Conservation (phyloP, 768 basidiomycete species). For the Pleurotus tuber-regium region DNA sequence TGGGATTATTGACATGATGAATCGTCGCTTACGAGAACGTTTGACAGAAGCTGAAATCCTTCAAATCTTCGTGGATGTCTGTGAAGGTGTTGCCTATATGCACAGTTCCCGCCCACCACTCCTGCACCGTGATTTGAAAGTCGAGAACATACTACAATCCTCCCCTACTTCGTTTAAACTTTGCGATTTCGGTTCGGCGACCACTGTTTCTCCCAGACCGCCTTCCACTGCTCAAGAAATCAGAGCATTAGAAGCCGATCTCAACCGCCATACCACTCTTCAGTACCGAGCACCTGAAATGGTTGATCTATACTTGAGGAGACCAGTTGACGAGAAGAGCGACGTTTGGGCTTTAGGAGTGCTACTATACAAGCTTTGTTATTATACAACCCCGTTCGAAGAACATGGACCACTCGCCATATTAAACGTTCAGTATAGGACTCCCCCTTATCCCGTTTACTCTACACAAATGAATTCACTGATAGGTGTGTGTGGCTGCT, state of each 20-base stretch:
- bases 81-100: slow-evolving; percentile 96
- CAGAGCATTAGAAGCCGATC: slow-evolving; percentile 81
- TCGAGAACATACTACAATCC: slow-evolving; percentile 96
- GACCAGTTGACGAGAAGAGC: slow-evolving; percentile 89
- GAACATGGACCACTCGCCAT: slow-evolving; percentile 97
- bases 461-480: slow-evolving; percentile 78
- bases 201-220: slow-evolving; percentile 63
- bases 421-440: slow-evolving; percentile 92
- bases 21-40: slow-evolving; percentile 89
- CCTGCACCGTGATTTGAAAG: slow-evolving; percentile 96
- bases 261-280: slow-evolving; percentile 93
- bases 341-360: slow-evolving; percentile 99
- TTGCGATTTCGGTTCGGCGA: slow-evolving; percentile 97
- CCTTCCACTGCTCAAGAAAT: slow-evolving; percentile 84
- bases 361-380: slow-evolving; percentile 96
- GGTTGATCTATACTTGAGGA: slow-evolving; percentile 85
- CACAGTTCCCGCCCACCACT: slow-evolving; percentile 89
- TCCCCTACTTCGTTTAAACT: slow-evolving; percentile 85
- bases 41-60: slow-evolving; percentile 95
- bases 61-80: slow-evolving; percentile 96
- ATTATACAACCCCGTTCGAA: slow-evolving; percentile 99
- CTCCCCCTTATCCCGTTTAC: slow-evolving; percentile 86
- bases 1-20: slow-evolving; percentile 99
- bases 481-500: slow-evolving; percentile 72
- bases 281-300: slow-evolving; percentile 99